A percentile compares a stretch with the other conserved stretches of the same genome.
Evolutionary conservation across 768 basidiomycete genomes (phyloP).

Genomic region (Suillus cothurnatus): DNA sequence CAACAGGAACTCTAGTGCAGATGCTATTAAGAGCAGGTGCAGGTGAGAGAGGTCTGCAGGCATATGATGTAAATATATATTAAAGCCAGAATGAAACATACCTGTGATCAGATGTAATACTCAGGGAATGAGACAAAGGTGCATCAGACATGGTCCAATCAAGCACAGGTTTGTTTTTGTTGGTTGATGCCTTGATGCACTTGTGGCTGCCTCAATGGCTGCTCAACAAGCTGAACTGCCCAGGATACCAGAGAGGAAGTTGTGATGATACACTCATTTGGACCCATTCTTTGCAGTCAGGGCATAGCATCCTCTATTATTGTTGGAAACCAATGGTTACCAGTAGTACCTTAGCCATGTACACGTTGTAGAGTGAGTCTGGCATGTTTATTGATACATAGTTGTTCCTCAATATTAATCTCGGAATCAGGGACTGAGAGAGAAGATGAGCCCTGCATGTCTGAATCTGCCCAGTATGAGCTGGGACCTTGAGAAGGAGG

Average conservation of each 20-base stretch:
- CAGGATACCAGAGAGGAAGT: neutral
- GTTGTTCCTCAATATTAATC: neutral
- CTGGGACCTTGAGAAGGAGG: neutral
- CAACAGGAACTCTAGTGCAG: neutral
- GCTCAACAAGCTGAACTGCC: neutral
- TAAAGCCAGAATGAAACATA: neutral
- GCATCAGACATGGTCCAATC: neutral
- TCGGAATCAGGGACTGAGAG: too few relatives aligned
- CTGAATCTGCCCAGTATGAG: neutral
- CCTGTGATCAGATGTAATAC: neutral
- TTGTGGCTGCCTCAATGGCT: neutral
- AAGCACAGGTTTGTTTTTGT: neutral
- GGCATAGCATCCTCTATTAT: neutral
- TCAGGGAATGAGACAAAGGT: neutral
- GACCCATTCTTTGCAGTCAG: neutral
- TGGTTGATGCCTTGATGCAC: neutral
- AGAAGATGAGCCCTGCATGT: too few relatives aligned
- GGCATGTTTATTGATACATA: neutral
- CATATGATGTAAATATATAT: neutral
- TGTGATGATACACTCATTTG: neutral
- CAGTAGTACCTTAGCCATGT: neutral
- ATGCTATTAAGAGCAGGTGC: neutral
- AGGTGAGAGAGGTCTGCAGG: neutral
- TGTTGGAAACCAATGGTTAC: neutral
- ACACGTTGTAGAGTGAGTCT: neutral